phyloP scores from a whole-genome alignment of 2,329 filamentous ascomycete species.

The Mariannaea sp. region DNA sequence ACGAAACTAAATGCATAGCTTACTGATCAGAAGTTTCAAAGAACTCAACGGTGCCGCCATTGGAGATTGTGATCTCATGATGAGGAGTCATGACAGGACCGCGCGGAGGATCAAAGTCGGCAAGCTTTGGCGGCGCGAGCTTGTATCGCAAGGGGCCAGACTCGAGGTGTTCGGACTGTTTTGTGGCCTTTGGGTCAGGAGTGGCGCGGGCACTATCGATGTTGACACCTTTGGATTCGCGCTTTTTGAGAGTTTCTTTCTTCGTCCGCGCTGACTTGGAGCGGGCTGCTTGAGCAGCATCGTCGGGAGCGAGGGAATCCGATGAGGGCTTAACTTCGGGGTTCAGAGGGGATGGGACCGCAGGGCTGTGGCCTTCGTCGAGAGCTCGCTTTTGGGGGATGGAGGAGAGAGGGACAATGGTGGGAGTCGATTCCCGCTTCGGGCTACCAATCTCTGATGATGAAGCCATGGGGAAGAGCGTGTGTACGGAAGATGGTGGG shows the following conservation, averaged over 20 bases:
- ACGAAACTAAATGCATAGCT: conserved; percentile 35
- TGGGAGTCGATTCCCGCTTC: conserved; percentile 49
- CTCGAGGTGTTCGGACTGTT: conserved; percentile 49
- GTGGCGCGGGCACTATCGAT: conserved; percentile 58
- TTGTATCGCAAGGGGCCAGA: conserved; percentile 64
- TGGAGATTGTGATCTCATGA: conserved; percentile 55
- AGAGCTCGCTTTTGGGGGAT: conserved; percentile 69
- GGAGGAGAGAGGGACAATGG: conserved; percentile 47
- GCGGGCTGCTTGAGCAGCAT: conserved; percentile 46
- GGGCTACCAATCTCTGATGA: conserved; percentile 43
- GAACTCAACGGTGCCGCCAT: conserved; percentile 60
- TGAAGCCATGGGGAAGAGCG: conserved; percentile 42
- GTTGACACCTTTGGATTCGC: conserved; percentile 61
- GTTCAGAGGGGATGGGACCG: conserved; percentile 76
- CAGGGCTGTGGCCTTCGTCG: conserved; percentile 72
- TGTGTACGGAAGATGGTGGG: not conserved
- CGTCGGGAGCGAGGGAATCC: conserved; percentile 49
- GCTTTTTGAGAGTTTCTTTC: conserved; percentile 71
- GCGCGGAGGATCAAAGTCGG: conserved; percentile 64
- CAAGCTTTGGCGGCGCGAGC: conserved; percentile 64
- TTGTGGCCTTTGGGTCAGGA: conserved; percentile 56
- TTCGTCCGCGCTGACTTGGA: conserved; percentile 56
- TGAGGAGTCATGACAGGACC: conserved; percentile 62
- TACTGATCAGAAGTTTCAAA: conserved; percentile 69
- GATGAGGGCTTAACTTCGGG: conserved; percentile 57